A percentile compares a stretch with the other conserved stretches of the same genome.
These are phyloP conservation scores for Cladosporium sp. DNA, from an alignment of 2,329 filamentous ascomycete species.

Conservation along the genomic window DNA sequence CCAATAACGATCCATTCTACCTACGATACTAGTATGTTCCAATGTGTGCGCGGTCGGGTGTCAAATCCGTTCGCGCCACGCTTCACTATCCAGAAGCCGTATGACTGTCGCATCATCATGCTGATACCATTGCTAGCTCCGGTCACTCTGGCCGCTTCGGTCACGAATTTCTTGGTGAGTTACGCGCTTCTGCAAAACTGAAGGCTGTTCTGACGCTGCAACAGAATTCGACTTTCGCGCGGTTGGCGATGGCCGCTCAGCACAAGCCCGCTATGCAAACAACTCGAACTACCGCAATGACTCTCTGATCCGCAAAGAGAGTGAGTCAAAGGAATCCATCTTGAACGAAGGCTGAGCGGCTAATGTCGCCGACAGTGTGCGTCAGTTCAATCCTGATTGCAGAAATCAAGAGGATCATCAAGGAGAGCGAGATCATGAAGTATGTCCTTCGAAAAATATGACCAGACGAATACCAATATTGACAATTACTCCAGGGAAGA, in stretches of 20 bases:
- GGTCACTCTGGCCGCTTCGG: slow-evolving; percentile 96
- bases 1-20: slow-evolving; percentile 80
- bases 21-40: slow-evolving; percentile 88
- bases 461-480: neutral
- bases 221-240: slow-evolving; percentile 95
- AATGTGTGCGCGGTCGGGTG: neutral
- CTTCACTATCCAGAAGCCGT: neutral
- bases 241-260: slow-evolving; percentile 87
- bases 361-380: slow-evolving; percentile 66
- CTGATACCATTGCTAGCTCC: slow-evolving; percentile 60
- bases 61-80: neutral
- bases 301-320: slow-evolving; percentile 98
- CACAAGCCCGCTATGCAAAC: slow-evolving; percentile 94
- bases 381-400: slow-evolving; percentile 87
- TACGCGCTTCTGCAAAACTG: no score
- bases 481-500: slow-evolving; percentile 69
- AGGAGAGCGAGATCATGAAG: slow-evolving; percentile 94
- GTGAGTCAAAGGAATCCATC: slow-evolving; percentile 54
- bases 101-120: neutral
- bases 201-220: slow-evolving; percentile 23
- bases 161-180: slow-evolving; percentile 90
- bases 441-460: slow-evolving; percentile 45
- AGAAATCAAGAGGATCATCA: slow-evolving; percentile 96
- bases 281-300: slow-evolving; percentile 99
- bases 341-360: neutral